These are phyloP conservation scores for Spathaspora sp. DNA, from an alignment of 805 yeast species.

Conservation along the genomic window DNA sequence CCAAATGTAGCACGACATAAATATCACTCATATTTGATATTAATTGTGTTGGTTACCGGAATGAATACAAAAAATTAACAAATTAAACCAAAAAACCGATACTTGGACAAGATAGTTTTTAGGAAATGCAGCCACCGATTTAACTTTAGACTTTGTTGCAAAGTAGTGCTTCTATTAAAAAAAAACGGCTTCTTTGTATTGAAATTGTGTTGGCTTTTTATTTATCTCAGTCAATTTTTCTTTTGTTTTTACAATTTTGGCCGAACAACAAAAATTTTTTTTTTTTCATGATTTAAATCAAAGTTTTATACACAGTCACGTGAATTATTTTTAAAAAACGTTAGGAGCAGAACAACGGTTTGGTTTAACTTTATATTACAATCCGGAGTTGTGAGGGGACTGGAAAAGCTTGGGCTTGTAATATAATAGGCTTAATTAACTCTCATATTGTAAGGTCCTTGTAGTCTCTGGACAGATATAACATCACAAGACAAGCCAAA, in stretches of 20 bases:
- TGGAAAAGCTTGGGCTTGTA: background rate
- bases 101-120: background rate
- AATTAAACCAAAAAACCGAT: background rate
- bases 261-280: background rate
- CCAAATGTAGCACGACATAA: conserved; percentile 58
- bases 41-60: background rate
- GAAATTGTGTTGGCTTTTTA: background rate
- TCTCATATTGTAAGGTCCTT: no score
- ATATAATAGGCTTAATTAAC: no score
- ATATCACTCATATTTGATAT: conserved; percentile 43
- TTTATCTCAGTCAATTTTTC: background rate
- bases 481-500: no score
- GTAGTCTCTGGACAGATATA: no score
- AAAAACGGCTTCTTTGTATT: background rate
- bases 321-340: no score
- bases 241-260: background rate
- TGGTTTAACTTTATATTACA: no score
- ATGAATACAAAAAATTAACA: background rate
- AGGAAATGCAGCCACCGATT: background rate
- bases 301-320: no score
- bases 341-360: no score
- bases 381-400: background rate
- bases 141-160: background rate
- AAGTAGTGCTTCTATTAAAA: background rate
- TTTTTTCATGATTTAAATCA: background rate